Evolutionary conservation across 768 basidiomycete species (phyloP).

Genomic region (Coprinopsis sp.): DNA sequence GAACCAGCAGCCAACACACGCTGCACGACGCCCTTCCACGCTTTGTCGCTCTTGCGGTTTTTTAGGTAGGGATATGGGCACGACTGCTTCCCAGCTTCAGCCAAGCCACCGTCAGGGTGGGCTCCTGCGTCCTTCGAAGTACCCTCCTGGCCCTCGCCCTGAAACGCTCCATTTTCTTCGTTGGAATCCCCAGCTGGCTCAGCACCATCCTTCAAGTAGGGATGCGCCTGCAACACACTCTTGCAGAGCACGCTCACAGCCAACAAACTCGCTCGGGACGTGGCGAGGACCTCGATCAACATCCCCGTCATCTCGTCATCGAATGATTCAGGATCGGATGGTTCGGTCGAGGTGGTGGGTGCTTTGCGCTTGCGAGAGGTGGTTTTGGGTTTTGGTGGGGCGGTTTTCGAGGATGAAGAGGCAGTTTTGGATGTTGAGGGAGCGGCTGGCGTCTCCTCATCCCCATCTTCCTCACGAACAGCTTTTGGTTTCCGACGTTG

Average conservation of each 20-base stretch:
- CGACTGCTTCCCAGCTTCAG: too few relatives aligned
- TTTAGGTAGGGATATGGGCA: too few relatives aligned
- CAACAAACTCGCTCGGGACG: slow-evolving; percentile 68
- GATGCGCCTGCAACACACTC: slow-evolving; percentile 48
- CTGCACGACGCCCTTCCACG: slow-evolving; percentile 49
- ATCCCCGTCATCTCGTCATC: slow-evolving; percentile 53
- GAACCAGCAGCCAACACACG: slow-evolving; percentile 45
- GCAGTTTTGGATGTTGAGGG: neutral
- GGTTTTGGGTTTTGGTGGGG: too few relatives aligned
- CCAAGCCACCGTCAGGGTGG: too few relatives aligned
- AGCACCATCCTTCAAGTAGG: slow-evolving; percentile 37
- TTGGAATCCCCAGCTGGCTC: too few relatives aligned
- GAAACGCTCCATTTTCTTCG: too few relatives aligned
- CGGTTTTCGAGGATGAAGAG: too few relatives aligned
- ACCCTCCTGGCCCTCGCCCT: neutral
- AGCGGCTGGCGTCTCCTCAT: slow-evolving; percentile 10
- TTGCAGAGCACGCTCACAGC: slow-evolving; percentile 50
- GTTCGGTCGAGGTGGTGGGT: neutral
- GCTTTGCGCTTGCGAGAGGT: neutral
- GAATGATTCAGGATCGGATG: neutral
- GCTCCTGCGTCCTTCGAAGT: slow-evolving; percentile 30
- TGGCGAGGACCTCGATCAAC: slow-evolving; percentile 66
- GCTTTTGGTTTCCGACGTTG: too few relatives aligned
- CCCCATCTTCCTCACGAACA: slow-evolving; percentile 13
- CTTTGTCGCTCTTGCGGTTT: too few relatives aligned